Evolutionary conservation across 495 filamentous ascomycete genomes (phyloP).

Genomic region (Lophiotrema nucula): DNA sequence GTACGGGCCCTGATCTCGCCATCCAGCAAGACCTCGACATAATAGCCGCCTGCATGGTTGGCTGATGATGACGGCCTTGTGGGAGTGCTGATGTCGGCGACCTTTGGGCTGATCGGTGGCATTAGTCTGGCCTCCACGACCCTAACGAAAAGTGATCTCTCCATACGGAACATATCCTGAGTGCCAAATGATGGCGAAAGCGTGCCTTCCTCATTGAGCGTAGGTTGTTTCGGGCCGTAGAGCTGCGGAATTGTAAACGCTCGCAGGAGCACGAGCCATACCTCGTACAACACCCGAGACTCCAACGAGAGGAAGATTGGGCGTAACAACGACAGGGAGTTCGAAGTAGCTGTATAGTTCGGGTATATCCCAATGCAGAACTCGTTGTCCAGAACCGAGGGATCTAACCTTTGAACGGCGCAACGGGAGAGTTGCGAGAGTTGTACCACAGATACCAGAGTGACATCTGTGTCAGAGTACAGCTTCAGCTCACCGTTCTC

Average conservation of each 20-base stretch:
- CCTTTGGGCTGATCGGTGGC: constrained; percentile 35
- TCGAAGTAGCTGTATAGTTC: constrained; percentile 69
- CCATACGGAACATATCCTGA: constrained; percentile 64
- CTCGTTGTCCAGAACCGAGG: constrained; percentile 89
- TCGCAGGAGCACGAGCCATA: constrained; percentile 91
- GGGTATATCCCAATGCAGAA: constrained; percentile 92
- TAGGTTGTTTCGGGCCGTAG: constrained; percentile 60
- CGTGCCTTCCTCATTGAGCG: constrained; percentile 37
- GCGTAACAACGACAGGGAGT: constrained; percentile 61
- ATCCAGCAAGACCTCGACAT: constrained; percentile 89
- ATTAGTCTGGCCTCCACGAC: constrained; percentile 62
- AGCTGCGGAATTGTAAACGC: constrained; percentile 94
- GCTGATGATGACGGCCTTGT: constrained; percentile 16
- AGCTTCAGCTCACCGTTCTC: constrained; percentile 96
- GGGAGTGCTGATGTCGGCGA: constrained; percentile 16
- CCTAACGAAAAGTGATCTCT: constrained; percentile 58
- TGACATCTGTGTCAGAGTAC: constrained; percentile 76
- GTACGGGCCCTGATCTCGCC: constrained; percentile 85
- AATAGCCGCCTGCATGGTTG: constrained; percentile 51
- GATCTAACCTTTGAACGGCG: constrained; percentile 83
- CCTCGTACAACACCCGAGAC: constrained; percentile 84
- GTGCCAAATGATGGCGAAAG: constrained; percentile 34
- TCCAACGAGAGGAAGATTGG: constrained; percentile 86
- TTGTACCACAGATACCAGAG: constrained; percentile 76
- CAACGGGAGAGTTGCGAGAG: constrained; percentile 86